Evolutionary conservation across 768 basidiomycete genomes (phyloP).

Genomic region (Mycena maculata): DNA sequence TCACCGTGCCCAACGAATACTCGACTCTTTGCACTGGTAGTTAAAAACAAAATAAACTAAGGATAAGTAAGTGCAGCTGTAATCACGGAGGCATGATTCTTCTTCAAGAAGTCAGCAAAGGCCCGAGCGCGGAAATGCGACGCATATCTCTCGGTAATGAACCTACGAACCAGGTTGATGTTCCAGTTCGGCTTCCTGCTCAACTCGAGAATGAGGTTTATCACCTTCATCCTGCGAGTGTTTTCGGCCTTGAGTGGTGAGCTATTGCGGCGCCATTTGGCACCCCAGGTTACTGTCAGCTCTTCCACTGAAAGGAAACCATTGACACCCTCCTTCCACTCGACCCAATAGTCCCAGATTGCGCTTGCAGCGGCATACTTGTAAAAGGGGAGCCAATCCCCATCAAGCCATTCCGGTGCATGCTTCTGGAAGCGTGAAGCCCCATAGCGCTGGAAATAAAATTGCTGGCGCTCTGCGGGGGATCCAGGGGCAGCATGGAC

Average conservation of each 20-base stretch:
- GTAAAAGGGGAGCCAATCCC: conserved; percentile 3
- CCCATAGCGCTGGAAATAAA: background rate
- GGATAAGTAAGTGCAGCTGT: background rate
- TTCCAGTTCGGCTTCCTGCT: background rate
- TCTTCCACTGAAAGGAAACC: background rate
- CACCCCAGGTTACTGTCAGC: background rate
- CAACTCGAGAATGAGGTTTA: conserved; percentile 1
- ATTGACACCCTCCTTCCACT: conserved; percentile 5
- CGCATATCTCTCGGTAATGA: background rate
- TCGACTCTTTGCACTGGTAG: no score
- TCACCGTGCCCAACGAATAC: no score
- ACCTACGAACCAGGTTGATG: background rate
- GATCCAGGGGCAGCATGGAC: background rate
- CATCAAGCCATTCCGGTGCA: background rate
- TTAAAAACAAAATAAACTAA: no score
- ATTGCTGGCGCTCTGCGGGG: conserved; percentile 1
- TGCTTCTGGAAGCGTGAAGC: conserved; percentile 10
- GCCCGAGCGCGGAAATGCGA: background rate
- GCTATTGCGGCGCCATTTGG: background rate
- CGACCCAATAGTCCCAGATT: conserved; percentile 8
- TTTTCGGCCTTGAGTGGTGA: background rate
- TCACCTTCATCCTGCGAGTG: conserved; percentile 2
- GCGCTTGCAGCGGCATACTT: background rate
- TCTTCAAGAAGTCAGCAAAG: background rate
- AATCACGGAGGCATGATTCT: background rate